A percentile compares a stretch with the other conserved stretches of the same genome.
phyloP scores from a whole-genome alignment of 164 flowering plant genomes.

The Tinospora cordifolia region DNA sequence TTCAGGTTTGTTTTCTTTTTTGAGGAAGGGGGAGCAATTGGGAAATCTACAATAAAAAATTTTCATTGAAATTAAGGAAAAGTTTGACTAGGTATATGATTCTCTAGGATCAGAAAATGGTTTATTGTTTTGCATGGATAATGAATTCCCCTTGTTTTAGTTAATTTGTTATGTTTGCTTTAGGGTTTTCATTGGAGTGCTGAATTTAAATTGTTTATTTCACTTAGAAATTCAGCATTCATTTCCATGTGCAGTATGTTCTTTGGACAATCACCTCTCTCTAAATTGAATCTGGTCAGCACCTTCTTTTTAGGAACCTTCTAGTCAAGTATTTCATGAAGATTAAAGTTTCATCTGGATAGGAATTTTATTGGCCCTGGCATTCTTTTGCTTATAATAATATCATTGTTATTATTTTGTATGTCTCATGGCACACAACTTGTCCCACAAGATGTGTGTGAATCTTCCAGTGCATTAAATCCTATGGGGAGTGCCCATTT shows the following conservation, averaged over 20 bases:
- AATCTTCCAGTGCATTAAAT: neutral
- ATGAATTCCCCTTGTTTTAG: neutral
- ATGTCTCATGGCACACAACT: neutral
- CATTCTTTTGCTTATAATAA: neutral
- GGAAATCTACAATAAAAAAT: neutral
- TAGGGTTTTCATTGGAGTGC: neutral
- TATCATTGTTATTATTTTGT: too few species aligned
- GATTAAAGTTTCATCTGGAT: neutral
- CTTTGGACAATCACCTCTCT: neutral
- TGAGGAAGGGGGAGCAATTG: neutral
- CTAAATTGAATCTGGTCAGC: neutral
- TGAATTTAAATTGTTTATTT: neutral
- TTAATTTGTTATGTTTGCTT: neutral
- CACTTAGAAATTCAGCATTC: neutral
- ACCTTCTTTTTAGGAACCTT: neutral
- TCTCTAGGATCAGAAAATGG: neutral
- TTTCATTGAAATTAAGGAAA: neutral
- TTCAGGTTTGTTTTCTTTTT: neutral
- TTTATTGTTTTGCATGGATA: neutral
- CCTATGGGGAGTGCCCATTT: neutral
- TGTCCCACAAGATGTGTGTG: neutral
- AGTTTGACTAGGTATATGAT: neutral
- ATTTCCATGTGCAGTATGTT: neutral
- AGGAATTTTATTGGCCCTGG: neutral
- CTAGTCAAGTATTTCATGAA: neutral